These are phyloP conservation scores for Phytophthora ohioensis DNA, from an alignment of 352 stramenopile genomes.

Conservation along the genomic window DNA sequence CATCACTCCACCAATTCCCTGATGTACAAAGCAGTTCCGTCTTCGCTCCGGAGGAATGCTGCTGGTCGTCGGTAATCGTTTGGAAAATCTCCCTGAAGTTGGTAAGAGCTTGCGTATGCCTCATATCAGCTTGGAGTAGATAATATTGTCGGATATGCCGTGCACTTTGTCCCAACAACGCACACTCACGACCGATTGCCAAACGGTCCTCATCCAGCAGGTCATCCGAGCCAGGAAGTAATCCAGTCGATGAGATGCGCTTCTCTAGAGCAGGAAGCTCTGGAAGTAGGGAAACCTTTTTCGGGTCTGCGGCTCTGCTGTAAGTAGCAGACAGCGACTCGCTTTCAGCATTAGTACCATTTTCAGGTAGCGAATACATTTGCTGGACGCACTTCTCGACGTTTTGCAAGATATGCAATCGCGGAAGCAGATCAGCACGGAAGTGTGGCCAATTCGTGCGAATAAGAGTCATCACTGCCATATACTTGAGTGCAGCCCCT, in stretches of 20 bases:
- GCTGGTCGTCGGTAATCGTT: conserved; percentile 18
- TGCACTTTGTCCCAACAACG: conserved; percentile 41
- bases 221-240: conserved; percentile 8
- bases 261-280: conserved; percentile 42
- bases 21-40: conserved; percentile 46
- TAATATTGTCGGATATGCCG: conserved; percentile 53
- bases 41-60: conserved; percentile 1
- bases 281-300: conserved; percentile 56
- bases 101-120: conserved; percentile 33
- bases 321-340: background rate
- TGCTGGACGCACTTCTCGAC: conserved; percentile 45
- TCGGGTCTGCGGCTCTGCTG: conserved; percentile 38
- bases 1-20: conserved; percentile 59
- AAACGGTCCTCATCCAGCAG: conserved; percentile 1
- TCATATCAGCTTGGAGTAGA: conserved; percentile 50
- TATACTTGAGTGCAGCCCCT: conserved; percentile 63
- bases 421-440: conserved; percentile 72
- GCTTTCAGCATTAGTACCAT: background rate
- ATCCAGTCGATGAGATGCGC: conserved; percentile 32
- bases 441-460: conserved; percentile 67
- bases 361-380: conserved; percentile 21
- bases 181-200: conserved; percentile 50
- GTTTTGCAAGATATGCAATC: conserved; percentile 78
- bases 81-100: conserved; percentile 29
- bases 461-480: conserved; percentile 54